These are phyloP conservation scores for Hapsidospora chrysogenum DNA, from an alignment of 495 filamentous ascomycete species.

Conservation along the genomic window DNA sequence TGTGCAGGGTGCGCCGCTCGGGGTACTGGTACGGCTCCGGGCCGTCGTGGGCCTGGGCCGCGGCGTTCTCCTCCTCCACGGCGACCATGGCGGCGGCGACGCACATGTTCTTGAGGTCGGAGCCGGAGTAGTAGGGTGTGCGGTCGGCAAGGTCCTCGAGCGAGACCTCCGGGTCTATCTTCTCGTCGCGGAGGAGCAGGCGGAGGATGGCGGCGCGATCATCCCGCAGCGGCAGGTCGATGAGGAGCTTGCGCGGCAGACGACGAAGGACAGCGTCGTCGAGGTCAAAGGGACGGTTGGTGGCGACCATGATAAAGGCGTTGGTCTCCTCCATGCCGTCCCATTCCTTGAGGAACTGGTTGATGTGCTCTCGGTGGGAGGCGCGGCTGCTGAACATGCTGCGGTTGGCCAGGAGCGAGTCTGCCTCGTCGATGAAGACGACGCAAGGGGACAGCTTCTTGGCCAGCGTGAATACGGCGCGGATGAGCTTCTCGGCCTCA, in stretches of 20 bases:
- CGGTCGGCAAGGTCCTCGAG: slow-evolving; percentile 51
- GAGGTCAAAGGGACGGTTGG: slow-evolving; percentile 85
- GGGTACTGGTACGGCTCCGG: slow-evolving; percentile 40
- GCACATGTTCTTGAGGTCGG: slow-evolving; percentile 83
- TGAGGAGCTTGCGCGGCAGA: slow-evolving; percentile 66
- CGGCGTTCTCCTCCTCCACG: slow-evolving; percentile 52
- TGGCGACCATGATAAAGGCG: slow-evolving; percentile 98
- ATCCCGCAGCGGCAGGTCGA: slow-evolving; percentile 67
- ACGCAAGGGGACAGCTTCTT: slow-evolving; percentile 87
- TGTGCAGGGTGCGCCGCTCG: slow-evolving; percentile 45
- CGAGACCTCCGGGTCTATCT: slow-evolving; percentile 49
- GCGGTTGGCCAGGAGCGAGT: slow-evolving; percentile 72
- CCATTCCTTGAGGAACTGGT: slow-evolving; percentile 97
- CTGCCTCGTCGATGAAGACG: slow-evolving; percentile 94
- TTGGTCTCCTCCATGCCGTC: slow-evolving; percentile 76
- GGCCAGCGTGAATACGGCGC: slow-evolving; percentile 78
- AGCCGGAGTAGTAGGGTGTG: slow-evolving; percentile 91
- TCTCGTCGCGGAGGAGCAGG: slow-evolving; percentile 73
- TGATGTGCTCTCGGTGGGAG: slow-evolving; percentile 80
- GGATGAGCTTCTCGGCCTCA: slow-evolving; percentile 92
- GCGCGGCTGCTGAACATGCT: slow-evolving; percentile 35
- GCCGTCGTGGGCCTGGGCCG: slow-evolving; percentile 32
- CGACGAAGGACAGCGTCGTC: slow-evolving; percentile 85
- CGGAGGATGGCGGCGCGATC: slow-evolving; percentile 67
- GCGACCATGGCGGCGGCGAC: slow-evolving; percentile 83